phyloP scores from a whole-genome alignment of 163 green algal genomes.

The Prototheca wickerhamii region DNA sequence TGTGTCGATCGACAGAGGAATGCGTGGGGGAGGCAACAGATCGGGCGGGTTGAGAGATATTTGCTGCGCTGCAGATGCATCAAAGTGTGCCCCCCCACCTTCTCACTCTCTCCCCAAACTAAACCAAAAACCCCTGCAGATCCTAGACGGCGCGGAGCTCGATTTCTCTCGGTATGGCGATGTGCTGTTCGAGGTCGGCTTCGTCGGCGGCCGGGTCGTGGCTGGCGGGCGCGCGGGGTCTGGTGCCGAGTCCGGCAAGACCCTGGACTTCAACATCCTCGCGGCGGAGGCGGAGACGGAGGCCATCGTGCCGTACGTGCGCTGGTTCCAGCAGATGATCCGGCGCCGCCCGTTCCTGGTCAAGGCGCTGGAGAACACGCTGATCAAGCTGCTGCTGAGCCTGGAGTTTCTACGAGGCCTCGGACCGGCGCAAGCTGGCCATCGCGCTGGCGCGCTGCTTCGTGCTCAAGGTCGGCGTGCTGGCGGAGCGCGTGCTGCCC shows the following conservation, averaged over 20 bases:
- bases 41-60: too few species aligned
- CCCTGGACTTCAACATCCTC: constrained; percentile 44
- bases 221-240: constrained; percentile 58
- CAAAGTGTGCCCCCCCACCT: constrained; percentile 14
- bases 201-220: constrained; percentile 74
- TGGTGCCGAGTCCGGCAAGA: constrained; percentile 60
- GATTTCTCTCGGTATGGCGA: constrained; percentile 97
- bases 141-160: constrained; percentile 63
- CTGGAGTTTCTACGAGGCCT: constrained; percentile 87
- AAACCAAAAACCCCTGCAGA: constrained; percentile 13
- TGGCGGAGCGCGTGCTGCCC: constrained; percentile 80
- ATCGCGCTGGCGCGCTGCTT: constrained; percentile 82
- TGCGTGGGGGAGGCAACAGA: too few species aligned
- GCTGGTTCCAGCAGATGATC: constrained; percentile 85
- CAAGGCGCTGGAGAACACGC: constrained; percentile 87
- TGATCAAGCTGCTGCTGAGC: constrained; percentile 82
- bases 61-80: too few species aligned
- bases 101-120: neutral
- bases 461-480: constrained; percentile 73
- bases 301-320: constrained; percentile 78
- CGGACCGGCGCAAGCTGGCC: constrained; percentile 64
- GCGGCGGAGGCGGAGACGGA: constrained; percentile 33
- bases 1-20: too few species aligned
- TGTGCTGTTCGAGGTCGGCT: constrained; percentile 95
- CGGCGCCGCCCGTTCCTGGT: constrained; percentile 92